Base-by-base conservation (phyloP, 768 basidiomycete genomes). In the Myochromella boudieri region DNA sequence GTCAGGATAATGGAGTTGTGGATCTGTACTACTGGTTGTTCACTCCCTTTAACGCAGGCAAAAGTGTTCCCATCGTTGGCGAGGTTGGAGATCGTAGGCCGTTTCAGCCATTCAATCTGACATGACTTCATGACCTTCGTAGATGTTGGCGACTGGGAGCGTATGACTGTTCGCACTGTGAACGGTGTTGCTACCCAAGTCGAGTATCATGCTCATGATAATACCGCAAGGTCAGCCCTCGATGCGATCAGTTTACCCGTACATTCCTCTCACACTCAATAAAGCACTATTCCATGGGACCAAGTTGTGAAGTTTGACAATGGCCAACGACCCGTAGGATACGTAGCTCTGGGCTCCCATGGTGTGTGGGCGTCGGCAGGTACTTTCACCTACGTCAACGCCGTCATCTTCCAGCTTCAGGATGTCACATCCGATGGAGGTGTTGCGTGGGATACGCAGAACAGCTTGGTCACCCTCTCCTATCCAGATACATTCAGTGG, bases 61-160 rank as follows among this genome's bases (percentile, higher is more conserved):
- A 57, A 46, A 48, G 25, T 32, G 46, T 57, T 15, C 40, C 49
- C 24, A 4, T 46, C 12, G n/a, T 57, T 2, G 49, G 49, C 17
- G 45, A 57, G 44, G 44, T 57, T 33, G 46, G 55, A 44, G 52
- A 56, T 32, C 55, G 49, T 56, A 21, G 31, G 49, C 31, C 12
- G 21, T 32, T 18, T 4, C n/a, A 7, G 39, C 4, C 10, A n/a
- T 33, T 29, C 4, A 18, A 46, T 15, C n/a, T 12, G 3, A 33
- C 3, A 8, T 18, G 14, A 12, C 15, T 29, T 10, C 33, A 22
- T 11, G 18, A 26, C 22, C 15, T 7, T 4, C 7, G 3, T 20
- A 56, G 55, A 56, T 34, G 52, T 56, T 2, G 55, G 55, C 7
- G 55, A 57, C 24, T 57, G 52, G 55, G 55, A 53, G 22, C 55